Conservation (phyloP, 2,329 filamentous ascomycete species). For the Zalaria sp. region DNA sequence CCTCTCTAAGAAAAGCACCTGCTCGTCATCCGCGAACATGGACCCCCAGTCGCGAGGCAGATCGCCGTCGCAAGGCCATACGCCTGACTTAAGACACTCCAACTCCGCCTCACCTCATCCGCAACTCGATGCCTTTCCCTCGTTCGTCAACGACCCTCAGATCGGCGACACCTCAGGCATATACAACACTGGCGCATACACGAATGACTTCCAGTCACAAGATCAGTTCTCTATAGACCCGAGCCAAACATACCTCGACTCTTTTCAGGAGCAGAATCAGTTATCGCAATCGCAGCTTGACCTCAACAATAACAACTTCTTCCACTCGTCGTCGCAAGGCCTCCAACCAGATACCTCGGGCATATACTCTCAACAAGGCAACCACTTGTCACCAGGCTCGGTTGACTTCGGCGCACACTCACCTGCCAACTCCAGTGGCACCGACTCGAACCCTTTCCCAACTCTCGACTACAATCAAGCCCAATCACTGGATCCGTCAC, state of each 20-base stretch:
- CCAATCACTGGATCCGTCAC: slow-evolving; percentile 46
- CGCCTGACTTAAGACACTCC: neutral
- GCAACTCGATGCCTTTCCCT: neutral
- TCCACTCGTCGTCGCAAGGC: slow-evolving; percentile 15
- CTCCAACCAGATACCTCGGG: slow-evolving; percentile 13
- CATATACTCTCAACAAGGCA: slow-evolving; percentile 24
- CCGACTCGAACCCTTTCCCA: slow-evolving; percentile 39
- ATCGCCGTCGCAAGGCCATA: neutral
- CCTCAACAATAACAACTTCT: slow-evolving; percentile 23
- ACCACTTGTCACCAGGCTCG: slow-evolving; percentile 19
- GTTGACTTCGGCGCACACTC: slow-evolving; percentile 15
- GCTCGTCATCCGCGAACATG: too few species aligned
- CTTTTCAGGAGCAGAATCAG: neutral
- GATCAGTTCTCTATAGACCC: neutral
- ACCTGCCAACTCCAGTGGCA: slow-evolving; percentile 11
- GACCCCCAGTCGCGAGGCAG: neutral
- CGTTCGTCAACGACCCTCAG: neutral
- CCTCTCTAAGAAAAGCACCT: too few species aligned
- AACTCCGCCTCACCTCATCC: neutral
- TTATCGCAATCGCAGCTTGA: neutral
- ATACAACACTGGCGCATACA: neutral
- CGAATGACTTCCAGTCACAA: neutral
- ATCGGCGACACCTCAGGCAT: neutral
- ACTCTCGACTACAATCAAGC: slow-evolving; percentile 37
- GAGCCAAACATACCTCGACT: neutral